phyloP scores from a whole-genome alignment of 441 rosid species.

The Sinapis alba region DNA sequence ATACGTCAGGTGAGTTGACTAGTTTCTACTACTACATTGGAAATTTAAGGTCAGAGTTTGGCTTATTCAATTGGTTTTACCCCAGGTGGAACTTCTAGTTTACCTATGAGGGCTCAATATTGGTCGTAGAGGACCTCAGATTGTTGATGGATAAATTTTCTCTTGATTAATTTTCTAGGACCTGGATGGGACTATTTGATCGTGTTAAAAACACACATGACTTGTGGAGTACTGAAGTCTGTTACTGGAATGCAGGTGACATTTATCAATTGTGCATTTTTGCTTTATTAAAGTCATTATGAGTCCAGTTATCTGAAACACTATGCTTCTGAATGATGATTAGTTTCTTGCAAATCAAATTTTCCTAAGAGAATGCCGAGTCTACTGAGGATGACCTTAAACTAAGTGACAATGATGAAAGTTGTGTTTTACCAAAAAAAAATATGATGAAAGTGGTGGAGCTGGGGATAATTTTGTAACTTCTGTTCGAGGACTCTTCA shows the following conservation, averaged over 20 bases:
- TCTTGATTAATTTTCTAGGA: constrained; percentile 79
- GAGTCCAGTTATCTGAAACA: not conserved
- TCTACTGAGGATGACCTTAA: constrained; percentile 69
- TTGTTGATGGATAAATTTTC: constrained; percentile 91
- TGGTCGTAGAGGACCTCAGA: constrained; percentile 87
- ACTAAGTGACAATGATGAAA: constrained; percentile 85
- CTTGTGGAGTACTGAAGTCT: constrained; percentile 94
- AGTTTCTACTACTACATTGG: not conserved
- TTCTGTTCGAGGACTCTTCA: constrained; percentile 90
- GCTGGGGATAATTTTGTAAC: constrained; percentile 99
- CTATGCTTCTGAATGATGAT: not conserved
- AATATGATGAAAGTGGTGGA: constrained; percentile 83
- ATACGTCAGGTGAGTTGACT: constrained; percentile 76
- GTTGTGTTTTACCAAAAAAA: too few relatives aligned
- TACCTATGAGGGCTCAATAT: constrained; percentile 89
- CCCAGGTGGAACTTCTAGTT: constrained; percentile 83
- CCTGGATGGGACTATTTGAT: constrained; percentile 89
- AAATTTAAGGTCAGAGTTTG: constrained; percentile 2
- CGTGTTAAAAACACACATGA: constrained; percentile 93
- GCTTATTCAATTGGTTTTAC: constrained; percentile 21
- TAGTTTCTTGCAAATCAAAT: not conserved
- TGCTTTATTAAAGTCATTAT: not conserved
- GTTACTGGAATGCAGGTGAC: constrained; percentile 94
- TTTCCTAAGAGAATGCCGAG: constrained; percentile 56
- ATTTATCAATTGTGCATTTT: not conserved